These are phyloP conservation scores for Bathelium albidoporum DNA, from an alignment of 495 filamentous ascomycete species.

Conservation along the genomic window DNA sequence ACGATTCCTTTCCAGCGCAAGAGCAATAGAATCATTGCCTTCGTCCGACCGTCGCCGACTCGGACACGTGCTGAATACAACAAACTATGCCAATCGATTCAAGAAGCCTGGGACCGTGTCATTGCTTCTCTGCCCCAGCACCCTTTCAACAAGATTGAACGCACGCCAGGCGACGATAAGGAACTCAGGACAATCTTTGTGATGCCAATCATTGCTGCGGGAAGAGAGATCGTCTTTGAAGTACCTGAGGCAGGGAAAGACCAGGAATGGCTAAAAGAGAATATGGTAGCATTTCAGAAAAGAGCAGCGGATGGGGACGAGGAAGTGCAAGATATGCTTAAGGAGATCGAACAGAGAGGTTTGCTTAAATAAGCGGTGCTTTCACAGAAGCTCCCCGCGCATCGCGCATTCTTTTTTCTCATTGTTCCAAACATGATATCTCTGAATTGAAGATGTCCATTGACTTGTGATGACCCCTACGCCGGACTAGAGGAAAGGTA, in stretches of 20 bases:
- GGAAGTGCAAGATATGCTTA: conserved; percentile 16
- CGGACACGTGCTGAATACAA: conserved; percentile 15
- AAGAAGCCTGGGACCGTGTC: conserved; percentile 14
- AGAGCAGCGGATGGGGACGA: conserved; percentile 20
- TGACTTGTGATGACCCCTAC: too few relatives aligned
- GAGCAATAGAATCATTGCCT: conserved; percentile 20
- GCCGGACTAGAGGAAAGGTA: too few relatives aligned
- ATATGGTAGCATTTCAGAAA: conserved; percentile 16
- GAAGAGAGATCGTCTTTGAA: conserved; percentile 19
- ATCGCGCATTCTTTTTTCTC: background rate
- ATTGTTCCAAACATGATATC: too few relatives aligned
- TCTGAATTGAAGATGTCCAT: too few relatives aligned
- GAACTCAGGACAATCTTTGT: conserved; percentile 19
- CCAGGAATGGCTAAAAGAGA: conserved; percentile 22
- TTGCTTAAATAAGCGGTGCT: conserved; percentile 4
- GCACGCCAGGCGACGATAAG: conserved; percentile 12
- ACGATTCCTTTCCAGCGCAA: background rate
- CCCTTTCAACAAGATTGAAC: conserved; percentile 2
- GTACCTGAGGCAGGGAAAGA: conserved; percentile 23
- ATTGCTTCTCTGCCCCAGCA: conserved; percentile 4
- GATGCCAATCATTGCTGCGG: conserved; percentile 19
- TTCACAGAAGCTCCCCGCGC: background rate
- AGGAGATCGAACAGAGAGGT: conserved; percentile 17
- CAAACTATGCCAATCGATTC: conserved; percentile 7
- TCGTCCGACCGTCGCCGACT: conserved; percentile 20